Base-by-base conservation (phyloP, 805 yeast genomes). In the baker's yeast (Saccharomyces cerevisiae) region DNA sequence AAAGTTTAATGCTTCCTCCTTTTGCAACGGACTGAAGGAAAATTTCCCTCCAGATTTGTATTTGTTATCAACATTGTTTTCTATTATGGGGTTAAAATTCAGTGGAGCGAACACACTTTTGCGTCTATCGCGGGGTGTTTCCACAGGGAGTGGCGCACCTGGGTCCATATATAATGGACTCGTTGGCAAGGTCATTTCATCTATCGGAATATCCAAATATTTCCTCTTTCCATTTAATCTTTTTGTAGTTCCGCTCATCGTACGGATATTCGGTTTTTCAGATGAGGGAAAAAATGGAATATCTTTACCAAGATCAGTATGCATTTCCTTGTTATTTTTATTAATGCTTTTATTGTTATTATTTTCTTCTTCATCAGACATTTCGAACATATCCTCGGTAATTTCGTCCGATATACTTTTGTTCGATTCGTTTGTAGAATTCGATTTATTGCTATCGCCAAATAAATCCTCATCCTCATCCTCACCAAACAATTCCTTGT, bases 41-140 rank as follows among this genome's bases (percentile, higher is more conserved):
- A 87, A 92, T 64, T 91, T 87, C 1, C 99, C 99, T 5, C 99
- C 99, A 58, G 79, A 78, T 11, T 85, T 84, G 63, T 92, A 92
- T 64, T 92, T 92, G 54, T 87, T 82, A 65, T 92, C 98, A 43
- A 92, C 83, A 55, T 80, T 82, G 49, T 80, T 79, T 54, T 82
- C 83, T 53, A 89, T 85, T 21, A 85, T 78, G 0, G 96, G 96
- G 61, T 88, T 86, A 71, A 90, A 91, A 46, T 79, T 77, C 46
- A 90, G 73, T 0, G 96, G 96, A 0, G 96, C 87, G 69, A 89
- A 91, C 0, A 85, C 81, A 47, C 96, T 87, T 54, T 72, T 79
- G 51, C 68, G 72, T 50, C 67, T 70, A 10, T 73, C 78, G 46
- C 66, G 75, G n/a, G 80, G 78, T 0, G 81, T 71, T 54, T 58